These are phyloP conservation scores for Colletotrichum trifolii DNA, from an alignment of 2,329 filamentous ascomycete species.

Conservation along the genomic window DNA sequence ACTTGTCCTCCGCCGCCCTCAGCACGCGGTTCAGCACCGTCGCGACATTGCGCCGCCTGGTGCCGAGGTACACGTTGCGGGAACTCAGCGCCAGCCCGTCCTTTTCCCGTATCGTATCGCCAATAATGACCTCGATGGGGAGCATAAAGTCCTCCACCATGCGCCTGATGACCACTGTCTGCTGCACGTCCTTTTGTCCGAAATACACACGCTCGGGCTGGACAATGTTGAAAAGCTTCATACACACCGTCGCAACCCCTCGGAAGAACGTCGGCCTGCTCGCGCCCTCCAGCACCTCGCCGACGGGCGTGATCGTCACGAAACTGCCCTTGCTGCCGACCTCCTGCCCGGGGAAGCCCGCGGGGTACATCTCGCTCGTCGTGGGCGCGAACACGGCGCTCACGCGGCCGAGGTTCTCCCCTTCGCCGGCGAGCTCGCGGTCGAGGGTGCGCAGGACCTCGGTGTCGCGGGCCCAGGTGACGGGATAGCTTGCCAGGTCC, in stretches of 20 bases:
- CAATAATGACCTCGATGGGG: slow-evolving; percentile 78
- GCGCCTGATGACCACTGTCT: slow-evolving; percentile 88
- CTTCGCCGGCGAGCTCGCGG: slow-evolving; percentile 73
- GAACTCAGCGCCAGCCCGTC: slow-evolving; percentile 94
- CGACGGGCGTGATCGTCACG: slow-evolving; percentile 88
- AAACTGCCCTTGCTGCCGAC: slow-evolving; percentile 86
- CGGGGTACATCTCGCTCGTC: slow-evolving; percentile 88
- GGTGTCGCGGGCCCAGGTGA: slow-evolving; percentile 86
- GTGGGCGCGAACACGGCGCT: slow-evolving; percentile 88
- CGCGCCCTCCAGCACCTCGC: slow-evolving; percentile 83
- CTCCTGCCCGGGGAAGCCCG: slow-evolving; percentile 77
- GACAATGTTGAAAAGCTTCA: slow-evolving; percentile 72
- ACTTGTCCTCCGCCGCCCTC: slow-evolving; percentile 75
- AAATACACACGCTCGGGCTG: slow-evolving; percentile 83
- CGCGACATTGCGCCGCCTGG: slow-evolving; percentile 76
- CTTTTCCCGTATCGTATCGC: slow-evolving; percentile 77
- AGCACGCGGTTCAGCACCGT: slow-evolving; percentile 79
- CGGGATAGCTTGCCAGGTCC: slow-evolving; percentile 88
- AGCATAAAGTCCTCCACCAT: slow-evolving; percentile 91
- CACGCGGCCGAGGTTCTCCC: slow-evolving; percentile 73
- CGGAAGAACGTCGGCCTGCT: slow-evolving; percentile 95
- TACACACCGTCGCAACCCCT: slow-evolving; percentile 95
- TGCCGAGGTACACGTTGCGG: slow-evolving; percentile 90
- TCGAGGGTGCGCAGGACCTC: slow-evolving; percentile 75
- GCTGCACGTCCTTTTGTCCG: slow-evolving; percentile 97